Base-by-base conservation (phyloP, 1,139 yeast genomes). In the Suhomyces chickasaworum region DNA sequence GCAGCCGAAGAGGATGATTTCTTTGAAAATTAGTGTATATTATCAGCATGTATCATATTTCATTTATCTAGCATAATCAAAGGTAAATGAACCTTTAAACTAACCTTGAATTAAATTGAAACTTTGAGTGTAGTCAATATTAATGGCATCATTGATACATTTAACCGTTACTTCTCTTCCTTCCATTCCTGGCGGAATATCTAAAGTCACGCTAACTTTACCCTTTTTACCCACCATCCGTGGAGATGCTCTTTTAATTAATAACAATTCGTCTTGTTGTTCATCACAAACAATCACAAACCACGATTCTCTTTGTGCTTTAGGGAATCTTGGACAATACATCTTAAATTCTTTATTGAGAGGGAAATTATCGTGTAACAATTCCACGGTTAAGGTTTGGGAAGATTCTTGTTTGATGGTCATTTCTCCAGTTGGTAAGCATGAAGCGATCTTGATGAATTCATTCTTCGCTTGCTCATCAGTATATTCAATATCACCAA, bases 271-370 rank as follows among this genome's bases (percentile, higher is more conserved):
- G 30, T 68, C 69, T 2, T 58, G 57, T 2, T 63, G 57, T 9
- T 61, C 62, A 57, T 82, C 78, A 54, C 81, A 78, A 7, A 85
- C 66, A 42, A 91, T 78, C 8, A 86, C 77, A 64, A 93, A 89
- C 99, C 99, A 95, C 0, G 95, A 83, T 63, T 93, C 99, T 57
- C 91, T 85, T 66, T 95, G 99, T 1, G 85, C 75, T 64, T 93
- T 91, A 39, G 96, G 96, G 68, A 88, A 93, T 55, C 80, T 81
- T 3, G 95, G 95, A 51, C 93, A 75, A 59, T 84, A 81, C 50
- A 89, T 81, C 51, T 79, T 80, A 67, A 80, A 87, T 46, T 83
- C 88, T 4, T 69, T 66, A 53, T 77, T 81, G 47, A 76, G 66
- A 10, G 87, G 83, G 18, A 59, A 63, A 50, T 81, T 83, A 30